Evolutionary conservation across 441 rosid genomes (phyloP), one percentile per base, ranked within the genome.

Genomic region (Adansonia grandidieri): DNA sequence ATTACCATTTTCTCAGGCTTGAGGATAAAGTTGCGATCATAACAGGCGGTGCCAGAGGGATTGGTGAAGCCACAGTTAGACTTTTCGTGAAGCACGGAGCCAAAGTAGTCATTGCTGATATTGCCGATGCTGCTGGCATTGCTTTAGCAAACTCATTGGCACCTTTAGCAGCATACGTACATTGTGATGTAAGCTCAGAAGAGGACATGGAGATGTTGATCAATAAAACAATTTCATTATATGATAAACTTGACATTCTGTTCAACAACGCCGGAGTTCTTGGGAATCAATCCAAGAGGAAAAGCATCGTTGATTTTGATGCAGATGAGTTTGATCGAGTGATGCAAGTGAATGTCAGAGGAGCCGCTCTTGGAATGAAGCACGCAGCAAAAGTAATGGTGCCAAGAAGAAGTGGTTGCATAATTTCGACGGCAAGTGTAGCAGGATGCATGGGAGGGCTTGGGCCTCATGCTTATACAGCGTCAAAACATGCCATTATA

Each of bases 181-280:
- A 77, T 70, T 95, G 98, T 53, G 93, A 95, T 40, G 98, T 95
- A 17, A 85, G 89, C 65, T 77, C 78, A 1, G 98, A 93, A 81
- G 85, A 85, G 9, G 94, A 93, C 77, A 70, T 93, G 1, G 93
- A 92, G 77, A 91, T 85, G 78, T 70, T 90, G 10, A 83, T 93
- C 17, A 81, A 82, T 82, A 77, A 82, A 37, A 88, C 97, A 4
- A 76, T 95, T 3, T 80, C 89, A 4, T 87, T 82, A 0, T 85
- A 80, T 71, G 98, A 96, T 1, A 82, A 88, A 7, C 84, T 95
- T 0, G 96, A 95, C 57, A 79, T 95, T 14, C 82, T 95, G 1
- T 87, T 92, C 86, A 95, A 95, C 92, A 95, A 95, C 81, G 98
- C 98, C 0, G 96, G 98, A n/a, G 82, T 95, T 11, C 91, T 91